Evolutionary conservation across 352 stramenopile species (phyloP).

Genomic region (Phytopythium kandeliae): DNA sequence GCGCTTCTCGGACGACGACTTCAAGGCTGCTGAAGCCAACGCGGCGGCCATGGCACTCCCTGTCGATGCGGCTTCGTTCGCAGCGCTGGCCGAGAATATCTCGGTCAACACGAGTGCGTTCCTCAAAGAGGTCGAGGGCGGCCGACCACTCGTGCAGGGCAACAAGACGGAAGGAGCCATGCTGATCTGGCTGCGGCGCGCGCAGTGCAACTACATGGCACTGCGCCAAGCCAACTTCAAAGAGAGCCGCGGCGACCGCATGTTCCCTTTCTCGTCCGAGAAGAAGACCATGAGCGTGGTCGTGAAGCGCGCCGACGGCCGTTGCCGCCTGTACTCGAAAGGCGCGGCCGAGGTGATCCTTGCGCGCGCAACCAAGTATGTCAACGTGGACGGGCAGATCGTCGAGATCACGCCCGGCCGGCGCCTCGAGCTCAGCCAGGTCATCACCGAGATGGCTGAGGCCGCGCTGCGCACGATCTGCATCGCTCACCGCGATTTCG

Average conservation of each 20-base stretch:
- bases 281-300: constrained; percentile 80
- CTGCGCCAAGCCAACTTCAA: constrained; percentile 52
- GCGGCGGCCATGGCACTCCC: constrained; percentile 16
- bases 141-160: constrained; percentile 39
- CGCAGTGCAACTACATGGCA: constrained; percentile 54
- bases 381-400: constrained; percentile 51
- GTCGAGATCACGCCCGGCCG: constrained; percentile 49
- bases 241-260: constrained; percentile 40
- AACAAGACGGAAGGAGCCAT: constrained; percentile 85
- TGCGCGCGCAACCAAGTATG: constrained; percentile 43
- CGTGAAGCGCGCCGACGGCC: constrained; percentile 30
- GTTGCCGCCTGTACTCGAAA: constrained; percentile 57
- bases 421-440: constrained; percentile 60
- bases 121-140: constrained; percentile 41
- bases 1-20: constrained; percentile 43
- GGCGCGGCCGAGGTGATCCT: constrained; percentile 76
- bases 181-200: constrained; percentile 51
- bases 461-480: constrained; percentile 85
- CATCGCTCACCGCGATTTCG: constrained; percentile 79
- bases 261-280: constrained; percentile 79
- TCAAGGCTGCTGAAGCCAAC: constrained; percentile 24
- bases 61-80: constrained; percentile 31
- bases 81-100: constrained; percentile 46
- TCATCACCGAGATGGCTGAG: constrained; percentile 81
- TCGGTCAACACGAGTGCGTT: constrained; percentile 75